Evolutionary conservation across 805 yeast genomes (phyloP), one percentile per base, ranked within the genome.

Genomic region (Candida andamanensis): DNA sequence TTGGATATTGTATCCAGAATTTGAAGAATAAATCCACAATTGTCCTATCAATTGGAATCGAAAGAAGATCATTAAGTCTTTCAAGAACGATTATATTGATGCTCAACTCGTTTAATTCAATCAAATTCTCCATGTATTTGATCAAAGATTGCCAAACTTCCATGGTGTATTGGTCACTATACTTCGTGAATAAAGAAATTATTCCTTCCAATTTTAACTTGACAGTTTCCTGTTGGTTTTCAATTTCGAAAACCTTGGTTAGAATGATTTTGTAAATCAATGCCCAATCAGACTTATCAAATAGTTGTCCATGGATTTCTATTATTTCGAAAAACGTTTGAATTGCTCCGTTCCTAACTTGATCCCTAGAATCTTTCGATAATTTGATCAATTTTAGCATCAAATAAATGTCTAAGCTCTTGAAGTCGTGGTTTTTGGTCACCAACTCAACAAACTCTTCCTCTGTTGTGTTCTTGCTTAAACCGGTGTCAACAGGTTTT

Each of bases 261-360:
- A 89, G 65, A 2, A 85, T 85, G 22, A 80, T 67, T 18, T 60
- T 52, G 46, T 77, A 79, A 3, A 89, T 72, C n/a, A 78, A 54
- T 17, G 68, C 58, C 96, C 96, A 87, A 2, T 75, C 61, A 0
- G 78, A 72, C 0, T 77, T 71, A 5, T 40, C 34, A 13, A 78
- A 60, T 26, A 63, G 60, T 8, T 55, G 47, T 0, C 85, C 81
- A 52, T 82, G 85, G 3, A 89, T 74, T 32, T 83, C 85, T 38
- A 84, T 66, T 17, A 90, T 79, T 42, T 89, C 75, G 57, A 86
- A 85, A 42, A 89, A 78, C 0, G 96, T 90, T 50, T 87, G 95
- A 11, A 86, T 72, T 0, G 96, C 79, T 2, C 96, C 96, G 46
- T 86, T 87, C 39, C 94, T 70, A 1, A 90, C 95, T 45, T 87